A percentile compares a stretch with the other conserved stretches of the same genome.
Conservation (phyloP, 805 yeast genomes). For the Saccharomycopsis babjevae region DNA sequence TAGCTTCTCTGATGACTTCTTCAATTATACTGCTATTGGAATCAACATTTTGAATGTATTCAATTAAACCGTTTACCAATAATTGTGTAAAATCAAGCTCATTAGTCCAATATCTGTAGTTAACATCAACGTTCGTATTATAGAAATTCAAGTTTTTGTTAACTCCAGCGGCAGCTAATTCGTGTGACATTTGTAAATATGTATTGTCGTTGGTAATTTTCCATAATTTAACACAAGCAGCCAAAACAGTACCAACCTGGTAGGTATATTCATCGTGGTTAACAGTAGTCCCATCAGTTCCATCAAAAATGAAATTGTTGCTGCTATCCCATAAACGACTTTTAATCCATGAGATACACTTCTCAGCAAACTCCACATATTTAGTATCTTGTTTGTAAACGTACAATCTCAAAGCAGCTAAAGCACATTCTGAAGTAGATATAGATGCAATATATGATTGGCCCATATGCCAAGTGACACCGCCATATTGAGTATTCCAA, state of each 20-base stretch:
- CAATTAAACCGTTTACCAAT: conserved; percentile 58
- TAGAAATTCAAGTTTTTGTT: conserved; percentile 47
- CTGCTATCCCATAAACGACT: conserved; percentile 38
- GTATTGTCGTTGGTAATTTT: conserved; percentile 41
- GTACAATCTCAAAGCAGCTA: conserved; percentile 49
- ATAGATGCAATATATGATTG: conserved; percentile 54
- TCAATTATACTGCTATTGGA: conserved; percentile 33
- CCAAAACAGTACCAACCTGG: conserved; percentile 54
- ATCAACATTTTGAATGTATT: conserved; percentile 51
- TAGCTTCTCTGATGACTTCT: conserved; percentile 23
- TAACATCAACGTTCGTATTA: conserved; percentile 43
- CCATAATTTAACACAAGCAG: conserved; percentile 42
- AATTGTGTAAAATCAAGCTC: conserved; percentile 53
- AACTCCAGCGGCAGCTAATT: conserved; percentile 46
- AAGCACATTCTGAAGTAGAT: conserved; percentile 58
- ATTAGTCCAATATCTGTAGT: conserved; percentile 50
- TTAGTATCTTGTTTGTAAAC: conserved; percentile 38
- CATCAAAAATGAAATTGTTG: conserved; percentile 51
- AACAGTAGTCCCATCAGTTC: conserved; percentile 31
- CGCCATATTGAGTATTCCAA: conserved; percentile 47
- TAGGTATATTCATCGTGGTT: conserved; percentile 48
- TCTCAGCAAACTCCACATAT: conserved; percentile 47
- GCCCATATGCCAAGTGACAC: conserved; percentile 56
- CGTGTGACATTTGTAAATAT: conserved; percentile 31
- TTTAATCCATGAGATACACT: conserved; percentile 50